Percentiles rank a stretch among this genome's conserved stretches.
Conservation (phyloP, 345 rosid species). For the Cardamine resedifolia region DNA sequence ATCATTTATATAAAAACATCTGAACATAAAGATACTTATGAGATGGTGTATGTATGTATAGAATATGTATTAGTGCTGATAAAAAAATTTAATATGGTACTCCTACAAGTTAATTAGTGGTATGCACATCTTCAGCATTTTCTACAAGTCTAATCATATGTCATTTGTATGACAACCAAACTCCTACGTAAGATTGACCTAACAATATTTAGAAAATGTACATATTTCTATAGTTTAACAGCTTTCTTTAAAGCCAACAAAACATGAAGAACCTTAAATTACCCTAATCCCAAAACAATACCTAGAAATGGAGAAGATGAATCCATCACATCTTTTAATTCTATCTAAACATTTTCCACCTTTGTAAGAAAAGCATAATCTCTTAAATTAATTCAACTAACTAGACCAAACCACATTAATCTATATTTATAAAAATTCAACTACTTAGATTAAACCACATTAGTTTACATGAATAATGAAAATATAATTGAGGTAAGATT, state of each 20-base stretch:
- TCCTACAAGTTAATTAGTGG: constrained; percentile 15
- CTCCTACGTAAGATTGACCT: constrained; percentile 36
- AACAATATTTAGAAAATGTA: constrained; percentile 3
- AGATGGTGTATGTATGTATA: neutral
- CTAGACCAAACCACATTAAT: constrained; percentile 18
- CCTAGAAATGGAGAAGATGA: constrained; percentile 7
- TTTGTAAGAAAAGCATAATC: constrained; percentile 2
- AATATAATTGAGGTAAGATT: neutral
- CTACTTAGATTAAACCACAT: constrained; percentile 12
- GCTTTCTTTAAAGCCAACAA: constrained; percentile 9
- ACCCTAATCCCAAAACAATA: constrained; percentile 19
- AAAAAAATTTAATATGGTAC: neutral
- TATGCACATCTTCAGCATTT: constrained; percentile 27
- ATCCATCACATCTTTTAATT: neutral
- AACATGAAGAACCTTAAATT: constrained; percentile 31
- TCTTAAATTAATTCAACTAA: no score
- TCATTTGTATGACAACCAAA: constrained; percentile 35
- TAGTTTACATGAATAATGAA: neutral
- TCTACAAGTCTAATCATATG: constrained; percentile 14
- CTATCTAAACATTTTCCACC: neutral
- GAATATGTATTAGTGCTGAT: neutral
- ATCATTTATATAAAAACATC: neutral
- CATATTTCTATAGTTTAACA: neutral
- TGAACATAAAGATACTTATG: neutral
- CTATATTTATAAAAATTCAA: neutral